Evolutionary conservation across 768 basidiomycete genomes (phyloP).

Genomic region (Artomyces pyxidatus): DNA sequence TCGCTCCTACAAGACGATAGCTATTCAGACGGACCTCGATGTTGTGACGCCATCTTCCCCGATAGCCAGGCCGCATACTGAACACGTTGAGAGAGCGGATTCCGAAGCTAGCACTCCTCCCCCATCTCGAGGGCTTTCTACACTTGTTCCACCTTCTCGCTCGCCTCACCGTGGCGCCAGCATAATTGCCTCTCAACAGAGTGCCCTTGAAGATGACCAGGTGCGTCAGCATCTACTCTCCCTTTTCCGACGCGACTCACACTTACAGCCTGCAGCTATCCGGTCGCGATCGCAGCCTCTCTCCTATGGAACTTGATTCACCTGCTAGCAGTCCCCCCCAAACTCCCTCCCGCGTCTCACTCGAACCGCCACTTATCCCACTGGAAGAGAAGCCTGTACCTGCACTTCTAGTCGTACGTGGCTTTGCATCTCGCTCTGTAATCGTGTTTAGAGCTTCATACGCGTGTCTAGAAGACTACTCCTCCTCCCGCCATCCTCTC

Average conservation of each 20-base stretch:
- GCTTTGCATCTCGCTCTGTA: too few species aligned
- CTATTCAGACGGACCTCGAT: constrained; percentile 34
- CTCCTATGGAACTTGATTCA: constrained; percentile 58
- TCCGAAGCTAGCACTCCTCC: too few species aligned
- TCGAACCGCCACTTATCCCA: not conserved
- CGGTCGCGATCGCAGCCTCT: constrained; percentile 40
- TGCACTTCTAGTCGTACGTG: too few species aligned
- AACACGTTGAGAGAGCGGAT: too few species aligned
- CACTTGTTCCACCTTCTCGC: too few species aligned
- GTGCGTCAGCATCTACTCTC: not conserved
- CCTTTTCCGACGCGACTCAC: not conserved
- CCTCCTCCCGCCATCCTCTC: too few species aligned
- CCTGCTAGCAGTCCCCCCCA: constrained; percentile 30
- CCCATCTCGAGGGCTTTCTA: too few species aligned
- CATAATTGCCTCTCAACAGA: too few species aligned
- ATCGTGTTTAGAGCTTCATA: too few species aligned
- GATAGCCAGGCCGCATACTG: not conserved
- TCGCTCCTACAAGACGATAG: constrained; percentile 30
- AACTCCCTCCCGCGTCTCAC: constrained; percentile 7
- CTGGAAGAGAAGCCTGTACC: constrained; percentile 8
- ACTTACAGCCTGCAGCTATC: constrained; percentile 1
- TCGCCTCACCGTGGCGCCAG: too few species aligned
- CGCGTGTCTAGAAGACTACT: too few species aligned
- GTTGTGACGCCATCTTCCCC: constrained; percentile 3
- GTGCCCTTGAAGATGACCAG: not conserved